Base-by-base conservation (phyloP, 176 grass and related monocot species). In the Aegilops speltoides region DNA sequence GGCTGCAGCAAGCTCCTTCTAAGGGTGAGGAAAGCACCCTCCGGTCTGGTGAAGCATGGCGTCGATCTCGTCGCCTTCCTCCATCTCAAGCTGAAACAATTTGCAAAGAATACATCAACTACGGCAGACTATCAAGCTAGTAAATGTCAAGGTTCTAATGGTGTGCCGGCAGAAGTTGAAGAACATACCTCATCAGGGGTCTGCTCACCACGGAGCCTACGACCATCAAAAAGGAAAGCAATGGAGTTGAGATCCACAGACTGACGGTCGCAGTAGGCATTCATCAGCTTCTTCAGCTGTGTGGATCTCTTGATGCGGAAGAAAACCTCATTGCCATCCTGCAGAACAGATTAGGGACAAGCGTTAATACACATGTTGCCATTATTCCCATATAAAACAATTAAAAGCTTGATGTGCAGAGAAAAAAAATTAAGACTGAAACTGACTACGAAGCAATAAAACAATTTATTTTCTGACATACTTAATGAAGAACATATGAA, bases 31-130 rank as follows among this genome's bases (percentile, higher is more conserved):
- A 37, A 70, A 10, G 3, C 29, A 69, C 34, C 89, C 95, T 28
- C 95, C 93, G 8, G 93, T 98, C 83, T 98, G 95, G 87, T 98
- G 95, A 72, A 98, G 88, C 95, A 95, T 98, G 22, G 93, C 95
- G 46, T 98, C 93, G 2, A 93, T 93, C 89, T 93, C 91, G 7
- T 95, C 91, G 22, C 90, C 93, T 6, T 98, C 95, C 72, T 98
- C 95, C 93, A 98, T 98, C 86, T 98, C 95, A 14, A 98, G 91
- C 93, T 98, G 70, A 77, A 89, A 52, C 28, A 40, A 23, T 34
- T 76, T 59, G 12, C 5, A 72, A n/a, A 22, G 3, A 68, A 69
- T 33, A 12, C 10, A 59, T 59, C 7, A 59, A 22, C 7, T 0
- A 59, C 7, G 19, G 56, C 20, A 52, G 5, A 52, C 0, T 1